Base-by-base conservation (phyloP, 192 early-diverging fungal genomes). In the Coemansia sp. region DNA sequence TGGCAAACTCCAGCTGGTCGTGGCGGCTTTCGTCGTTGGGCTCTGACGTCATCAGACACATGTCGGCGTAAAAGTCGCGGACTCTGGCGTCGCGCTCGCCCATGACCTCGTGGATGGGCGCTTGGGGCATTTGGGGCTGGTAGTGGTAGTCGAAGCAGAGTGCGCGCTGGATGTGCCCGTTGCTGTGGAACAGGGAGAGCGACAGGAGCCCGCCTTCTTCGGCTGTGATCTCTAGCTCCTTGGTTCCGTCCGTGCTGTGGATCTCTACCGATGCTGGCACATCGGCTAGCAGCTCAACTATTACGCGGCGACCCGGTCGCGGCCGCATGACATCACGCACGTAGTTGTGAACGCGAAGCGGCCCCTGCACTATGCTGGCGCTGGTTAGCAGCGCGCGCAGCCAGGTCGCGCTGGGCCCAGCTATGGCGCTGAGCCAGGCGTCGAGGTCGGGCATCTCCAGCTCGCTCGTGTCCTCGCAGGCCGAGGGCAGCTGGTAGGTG, bases 41-140 rank as follows among this genome's bases (percentile, higher is more conserved):
- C 26, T 55, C 52, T 12, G 23, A 12, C 55, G 42, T 80, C 23
- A 55, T 77, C 62, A 87, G 86, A 94, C 94, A 95, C 16, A 94
- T 85, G 53, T 88, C 83, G 39, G 83, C 83, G 82, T 94, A 97
- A 82, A 97, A 95, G 38, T 86, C 82, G 72, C 91, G 93, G 69
- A 96, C 90, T 47, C 92, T 85, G 45, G 91, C 85, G 65, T 95
- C 93, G 35, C 69, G 61, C 23, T 88, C 92, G 63, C 79, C 63
- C 57, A 73, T 61, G n/a, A 68, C 18, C 63, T 84, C 74, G 64
- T 95, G 95, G 66, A 97, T 90, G 37, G 90, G 90, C 60, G 89
- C 86, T 66, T 89, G 88, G 1, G 91, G 87, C 63, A 87, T 86
- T 18, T 58, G 80, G 35, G 94, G 92, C 34, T 73, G 82, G 85